Evolutionary conservation across 768 basidiomycete species (phyloP).

Genomic region (Multifurca ochricompacta): DNA sequence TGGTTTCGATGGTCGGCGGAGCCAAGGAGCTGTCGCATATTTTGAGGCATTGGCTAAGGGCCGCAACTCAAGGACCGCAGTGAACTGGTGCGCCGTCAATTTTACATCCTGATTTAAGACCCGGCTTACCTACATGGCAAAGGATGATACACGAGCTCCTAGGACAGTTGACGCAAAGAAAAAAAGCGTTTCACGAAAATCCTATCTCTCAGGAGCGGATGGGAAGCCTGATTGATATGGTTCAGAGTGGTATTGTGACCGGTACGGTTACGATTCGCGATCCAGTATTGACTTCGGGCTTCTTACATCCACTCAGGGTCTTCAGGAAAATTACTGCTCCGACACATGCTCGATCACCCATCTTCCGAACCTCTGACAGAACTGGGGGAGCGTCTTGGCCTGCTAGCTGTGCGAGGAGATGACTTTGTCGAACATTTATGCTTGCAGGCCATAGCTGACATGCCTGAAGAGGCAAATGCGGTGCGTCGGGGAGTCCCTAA

Average conservation of each 20-base stretch:
- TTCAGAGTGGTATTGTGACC: constrained; percentile 59
- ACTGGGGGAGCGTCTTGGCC: constrained; percentile 44
- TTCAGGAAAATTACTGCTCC: constrained; percentile 71
- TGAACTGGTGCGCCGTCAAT: constrained; percentile 65
- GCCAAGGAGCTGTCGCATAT: constrained; percentile 57
- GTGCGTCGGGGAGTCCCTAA: constrained; percentile 63
- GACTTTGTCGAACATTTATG: constrained; percentile 49
- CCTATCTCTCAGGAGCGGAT: constrained; percentile 56
- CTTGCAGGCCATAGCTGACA: constrained; percentile 48
- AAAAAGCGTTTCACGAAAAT: constrained; percentile 49
- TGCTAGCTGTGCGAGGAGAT: constrained; percentile 34
- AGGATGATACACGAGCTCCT: constrained; percentile 89
- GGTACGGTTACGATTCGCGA: constrained; percentile 34
- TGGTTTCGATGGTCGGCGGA: constrained; percentile 48
- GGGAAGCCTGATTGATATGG: constrained; percentile 70
- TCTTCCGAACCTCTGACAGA: constrained; percentile 32
- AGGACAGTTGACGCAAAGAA: constrained; percentile 60
- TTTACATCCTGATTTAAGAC: background rate
- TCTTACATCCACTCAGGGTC: constrained; percentile 43
- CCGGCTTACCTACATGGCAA: background rate
- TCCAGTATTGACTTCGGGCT: background rate
- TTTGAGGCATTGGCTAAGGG: constrained; percentile 63
- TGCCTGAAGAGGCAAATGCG: constrained; percentile 61
- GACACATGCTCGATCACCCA: constrained; percentile 50
- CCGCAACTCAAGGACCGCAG: constrained; percentile 59